These are phyloP conservation scores for Erythrophleum fordii DNA, from an alignment of 306 rosid species.

Conservation along the genomic window DNA sequence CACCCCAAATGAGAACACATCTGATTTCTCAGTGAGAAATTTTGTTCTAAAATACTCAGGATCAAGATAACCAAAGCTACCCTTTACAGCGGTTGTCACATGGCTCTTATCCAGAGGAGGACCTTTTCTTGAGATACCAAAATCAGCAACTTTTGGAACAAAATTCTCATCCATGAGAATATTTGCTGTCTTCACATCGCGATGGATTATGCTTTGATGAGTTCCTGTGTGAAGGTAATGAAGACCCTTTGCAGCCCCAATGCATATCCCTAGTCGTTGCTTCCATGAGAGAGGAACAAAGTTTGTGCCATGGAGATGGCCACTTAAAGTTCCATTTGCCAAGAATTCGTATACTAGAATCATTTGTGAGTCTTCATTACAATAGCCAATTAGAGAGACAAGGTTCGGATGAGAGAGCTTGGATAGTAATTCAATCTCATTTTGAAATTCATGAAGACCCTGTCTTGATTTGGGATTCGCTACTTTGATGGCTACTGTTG, in stretches of 20 bases:
- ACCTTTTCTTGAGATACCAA: constrained; percentile 92
- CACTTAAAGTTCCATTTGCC: constrained; percentile 92
- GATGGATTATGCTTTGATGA: constrained; percentile 75
- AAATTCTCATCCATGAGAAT: constrained; percentile 88
- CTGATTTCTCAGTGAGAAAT: constrained; percentile 87
- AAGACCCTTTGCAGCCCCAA: constrained; percentile 95
- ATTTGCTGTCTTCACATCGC: constrained; percentile 93
- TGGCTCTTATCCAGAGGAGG: constrained; percentile 94
- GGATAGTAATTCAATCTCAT: constrained; percentile 89
- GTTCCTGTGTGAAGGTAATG: constrained; percentile 92
- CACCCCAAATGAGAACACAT: constrained; percentile 91
- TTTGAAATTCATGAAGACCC: constrained; percentile 87
- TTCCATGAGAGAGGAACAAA: constrained; percentile 81
- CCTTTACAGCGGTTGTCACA: constrained; percentile 93
- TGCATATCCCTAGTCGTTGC: constrained; percentile 87
- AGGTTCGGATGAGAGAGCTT: constrained; percentile 76
- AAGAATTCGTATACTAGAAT: constrained; percentile 89
- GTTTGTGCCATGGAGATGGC: constrained; percentile 83
- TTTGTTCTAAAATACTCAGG: constrained; percentile 89
- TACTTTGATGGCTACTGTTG: constrained; percentile 55
- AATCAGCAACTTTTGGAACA: constrained; percentile 93
- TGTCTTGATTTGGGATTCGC: constrained; percentile 44
- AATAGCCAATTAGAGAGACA: constrained; percentile 87
- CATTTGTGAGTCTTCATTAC: constrained; percentile 90
- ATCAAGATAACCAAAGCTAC: constrained; percentile 97